Conservation (phyloP, 2,329 filamentous ascomycete species). For the Acrocalymma vagum region DNA sequence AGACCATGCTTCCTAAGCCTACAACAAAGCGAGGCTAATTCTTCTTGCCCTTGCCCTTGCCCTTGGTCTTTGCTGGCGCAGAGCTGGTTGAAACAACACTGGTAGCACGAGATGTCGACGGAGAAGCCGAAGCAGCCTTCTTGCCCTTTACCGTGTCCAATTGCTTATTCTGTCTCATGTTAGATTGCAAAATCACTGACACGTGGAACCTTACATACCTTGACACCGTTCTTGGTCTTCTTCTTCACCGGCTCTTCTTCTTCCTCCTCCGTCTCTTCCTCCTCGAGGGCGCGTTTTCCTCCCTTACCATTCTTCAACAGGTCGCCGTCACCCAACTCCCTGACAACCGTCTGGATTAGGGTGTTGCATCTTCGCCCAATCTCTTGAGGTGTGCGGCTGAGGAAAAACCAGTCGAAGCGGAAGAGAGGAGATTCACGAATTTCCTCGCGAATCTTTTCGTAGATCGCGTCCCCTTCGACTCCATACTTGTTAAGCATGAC, state of each 20-base stretch:
- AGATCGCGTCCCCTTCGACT: conserved; percentile 87
- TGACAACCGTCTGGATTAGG: conserved; percentile 89
- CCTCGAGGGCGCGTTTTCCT: conserved; percentile 78
- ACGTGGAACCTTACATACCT: conserved; percentile 66
- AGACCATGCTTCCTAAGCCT: no score
- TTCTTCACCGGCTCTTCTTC: conserved; percentile 87
- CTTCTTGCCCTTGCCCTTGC: conserved; percentile 61
- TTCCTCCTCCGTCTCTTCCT: conserved; percentile 83
- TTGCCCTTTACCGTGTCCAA: conserved; percentile 85
- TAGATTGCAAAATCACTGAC: conserved; percentile 6
- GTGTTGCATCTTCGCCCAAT: conserved; percentile 93
- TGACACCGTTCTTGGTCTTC: conserved; percentile 88
- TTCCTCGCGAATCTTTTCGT: conserved; percentile 95
- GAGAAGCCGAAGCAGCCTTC: conserved; percentile 75
- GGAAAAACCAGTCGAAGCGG: conserved; percentile 99
- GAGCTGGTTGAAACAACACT: conserved; percentile 84
- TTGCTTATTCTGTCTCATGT: conserved; percentile 79
- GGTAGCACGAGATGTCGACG: conserved; percentile 81
- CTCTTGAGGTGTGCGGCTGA: conserved; percentile 91
- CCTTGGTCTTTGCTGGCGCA: conserved; percentile 54
- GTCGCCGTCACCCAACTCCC: conserved; percentile 81
- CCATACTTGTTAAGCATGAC: conserved; percentile 93
- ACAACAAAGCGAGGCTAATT: conserved; percentile 40
- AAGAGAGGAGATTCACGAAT: conserved; percentile 94
- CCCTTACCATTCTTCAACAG: conserved; percentile 68